phyloP scores from a whole-genome alignment of 2,329 filamentous ascomycete species.

The Exophiala bonariae region DNA sequence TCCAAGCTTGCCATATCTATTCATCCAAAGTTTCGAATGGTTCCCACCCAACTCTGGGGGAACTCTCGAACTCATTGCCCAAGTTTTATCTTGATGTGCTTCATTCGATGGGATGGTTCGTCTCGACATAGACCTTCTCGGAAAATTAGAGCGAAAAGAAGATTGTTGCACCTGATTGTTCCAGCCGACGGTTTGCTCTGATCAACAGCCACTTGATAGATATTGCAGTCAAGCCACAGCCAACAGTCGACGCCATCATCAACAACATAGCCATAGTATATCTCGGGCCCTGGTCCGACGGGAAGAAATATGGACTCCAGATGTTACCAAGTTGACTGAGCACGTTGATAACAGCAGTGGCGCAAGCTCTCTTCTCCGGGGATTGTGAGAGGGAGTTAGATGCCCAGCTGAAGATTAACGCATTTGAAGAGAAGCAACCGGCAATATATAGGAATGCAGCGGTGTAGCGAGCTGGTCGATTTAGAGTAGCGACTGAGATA shows the following conservation, averaged over 20 bases:
- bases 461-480: constrained; percentile 56
- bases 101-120: no score
- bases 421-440: constrained; percentile 51
- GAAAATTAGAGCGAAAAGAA: no score
- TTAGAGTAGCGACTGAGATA: constrained; percentile 53
- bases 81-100: no score
- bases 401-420: constrained; percentile 38
- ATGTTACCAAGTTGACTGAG: constrained; percentile 51
- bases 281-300: constrained; percentile 1
- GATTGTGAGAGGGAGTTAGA: constrained; percentile 36
- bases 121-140: no score
- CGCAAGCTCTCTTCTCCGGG: constrained; percentile 54
- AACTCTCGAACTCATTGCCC: no score
- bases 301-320: constrained; percentile 44
- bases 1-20: no score
- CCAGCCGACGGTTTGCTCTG: no score
- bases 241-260: not conserved
- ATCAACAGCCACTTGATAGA: no score
- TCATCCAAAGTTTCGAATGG: no score
- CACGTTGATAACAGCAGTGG: constrained; percentile 53
- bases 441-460: constrained; percentile 46
- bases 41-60: no score
- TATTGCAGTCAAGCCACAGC: no score
- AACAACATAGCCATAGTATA: constrained; percentile 7
- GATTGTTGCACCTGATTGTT: no score